Evolutionary conservation across 371 early-diverging fungal species (phyloP).

Genomic region (Batrachochytrium dendrobatidis): DNA sequence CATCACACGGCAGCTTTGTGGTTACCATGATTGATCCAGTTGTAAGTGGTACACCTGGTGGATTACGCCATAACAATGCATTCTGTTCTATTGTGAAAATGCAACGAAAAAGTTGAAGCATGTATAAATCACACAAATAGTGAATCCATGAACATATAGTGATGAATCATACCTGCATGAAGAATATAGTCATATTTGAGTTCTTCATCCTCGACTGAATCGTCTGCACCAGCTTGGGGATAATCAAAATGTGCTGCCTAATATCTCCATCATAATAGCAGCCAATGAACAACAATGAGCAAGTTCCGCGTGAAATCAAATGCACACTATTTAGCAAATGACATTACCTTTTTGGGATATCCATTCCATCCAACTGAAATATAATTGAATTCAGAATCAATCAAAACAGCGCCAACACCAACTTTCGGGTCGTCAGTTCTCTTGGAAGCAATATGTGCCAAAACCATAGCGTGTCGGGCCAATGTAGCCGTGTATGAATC

Average conservation of each 20-base stretch:
- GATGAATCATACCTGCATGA: slow-evolving; percentile 21
- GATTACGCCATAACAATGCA: slow-evolving; percentile 27
- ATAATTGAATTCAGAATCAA: slow-evolving; percentile 19
- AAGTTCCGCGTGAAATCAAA: too few species aligned
- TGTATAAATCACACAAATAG: not conserved
- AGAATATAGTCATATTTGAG: slow-evolving; percentile 37
- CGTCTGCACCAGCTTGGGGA: slow-evolving; percentile 35
- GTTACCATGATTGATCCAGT: slow-evolving; percentile 18
- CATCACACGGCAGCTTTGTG: slow-evolving; percentile 37
- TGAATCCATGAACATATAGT: not conserved
- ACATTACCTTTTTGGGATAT: slow-evolving; percentile 28
- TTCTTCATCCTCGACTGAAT: slow-evolving; percentile 33
- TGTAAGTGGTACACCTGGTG: slow-evolving; percentile 12
- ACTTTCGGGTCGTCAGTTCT: slow-evolving; percentile 36
- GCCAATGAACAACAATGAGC: slow-evolving; percentile 1
- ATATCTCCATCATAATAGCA: not conserved
- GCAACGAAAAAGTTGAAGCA: not conserved
- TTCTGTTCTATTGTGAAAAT: too few species aligned
- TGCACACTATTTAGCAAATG: too few species aligned
- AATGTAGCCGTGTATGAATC: not conserved
- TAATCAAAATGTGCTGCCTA: slow-evolving; percentile 25
- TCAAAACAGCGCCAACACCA: slow-evolving; percentile 32
- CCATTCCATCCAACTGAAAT: slow-evolving; percentile 35
- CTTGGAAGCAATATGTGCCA: slow-evolving; percentile 36
- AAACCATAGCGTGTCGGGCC: slow-evolving; percentile 31